Base-by-base conservation (phyloP, 2,329 filamentous ascomycete species). In the Leptographium lundbergii region DNA sequence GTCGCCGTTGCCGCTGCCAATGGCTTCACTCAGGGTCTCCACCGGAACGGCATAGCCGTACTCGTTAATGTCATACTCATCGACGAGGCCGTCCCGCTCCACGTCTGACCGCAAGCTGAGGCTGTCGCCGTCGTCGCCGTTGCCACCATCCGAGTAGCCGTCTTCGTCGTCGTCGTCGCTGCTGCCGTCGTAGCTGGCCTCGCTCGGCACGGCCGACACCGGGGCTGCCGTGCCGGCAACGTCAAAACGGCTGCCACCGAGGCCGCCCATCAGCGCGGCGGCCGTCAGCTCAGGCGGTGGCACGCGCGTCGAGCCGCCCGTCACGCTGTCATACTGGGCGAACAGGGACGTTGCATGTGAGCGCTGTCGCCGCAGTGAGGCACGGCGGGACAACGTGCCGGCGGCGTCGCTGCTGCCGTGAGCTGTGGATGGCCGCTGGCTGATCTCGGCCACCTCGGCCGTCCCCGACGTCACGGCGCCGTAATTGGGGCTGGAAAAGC, bases 211-310 rank as follows among this genome's bases (percentile, higher is more conserved):
- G 3, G 77, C 68, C 1, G 62, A 74, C 72, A 62, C 82, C 75
- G 22, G 75, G 71, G n/a, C 80, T 67, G 32, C 77, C 74, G 65
- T 79, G 79, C 47, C 81, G 76, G 54, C 79, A 0, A 52, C 60
- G 42, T 64, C 63, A 22, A 64, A 64, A 19, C 61, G 63, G 51
- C 60, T 60, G 51, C 63, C 76, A 48, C 81, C 79, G 7, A 81
- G 70, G 34, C 81, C 78, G 24, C 77, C 75, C 47, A 76, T 73
- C n/a, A 81, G 71, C 36, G 77, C 73, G 19, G 77, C 74, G 39
- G 74, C 75, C 32, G 79, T 77, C 24, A 81, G 69, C 61, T 80
- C 78, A 50, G 78, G 75, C 4, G 79, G 79, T 27, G 59, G 62
- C 34, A 58, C 34, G 5, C 60, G 61, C 51, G 54, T 54, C 4